These are phyloP conservation scores for Cladorrhinum samala DNA, from an alignment of 495 filamentous ascomycete genomes.

Conservation along the genomic window DNA sequence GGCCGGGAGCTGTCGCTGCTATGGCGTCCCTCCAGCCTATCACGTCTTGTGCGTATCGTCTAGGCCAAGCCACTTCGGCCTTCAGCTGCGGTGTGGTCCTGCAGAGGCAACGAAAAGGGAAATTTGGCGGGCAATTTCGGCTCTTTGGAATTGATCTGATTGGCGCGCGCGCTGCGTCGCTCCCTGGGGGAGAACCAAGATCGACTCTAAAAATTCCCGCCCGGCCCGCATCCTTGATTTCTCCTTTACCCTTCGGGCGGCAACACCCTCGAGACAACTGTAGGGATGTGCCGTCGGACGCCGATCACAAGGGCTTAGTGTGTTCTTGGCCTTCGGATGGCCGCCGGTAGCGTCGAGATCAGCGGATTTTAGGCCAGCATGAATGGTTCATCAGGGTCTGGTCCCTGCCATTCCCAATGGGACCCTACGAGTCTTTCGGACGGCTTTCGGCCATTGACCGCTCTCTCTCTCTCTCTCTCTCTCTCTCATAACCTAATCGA, in stretches of 20 bases:
- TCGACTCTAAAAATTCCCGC: background rate
- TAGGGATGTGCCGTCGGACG: background rate
- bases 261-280: background rate
- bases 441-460: background rate
- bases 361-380: too few relatives aligned
- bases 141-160: background rate
- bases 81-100: slow-evolving; percentile 13
- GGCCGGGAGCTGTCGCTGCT: background rate
- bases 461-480: too few relatives aligned
- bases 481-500: too few relatives aligned
- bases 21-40: background rate
- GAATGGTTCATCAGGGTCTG: too few relatives aligned
- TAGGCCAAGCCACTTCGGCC: background rate
- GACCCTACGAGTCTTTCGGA: too few relatives aligned
- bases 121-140: slow-evolving; percentile 2
- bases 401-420: too few relatives aligned
- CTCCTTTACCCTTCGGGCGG: background rate
- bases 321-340: too few relatives aligned
- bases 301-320: background rate
- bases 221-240: background rate
- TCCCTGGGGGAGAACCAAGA: background rate
- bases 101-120: slow-evolving; percentile 11
- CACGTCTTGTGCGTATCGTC: background rate
- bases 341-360: too few relatives aligned
- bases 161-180: background rate